Percentiles rank a stretch among this genome's conserved stretches.
Evolutionary conservation across 1,139 yeast genomes (phyloP).

Genomic region (Yamadazyma siamensis): DNA sequence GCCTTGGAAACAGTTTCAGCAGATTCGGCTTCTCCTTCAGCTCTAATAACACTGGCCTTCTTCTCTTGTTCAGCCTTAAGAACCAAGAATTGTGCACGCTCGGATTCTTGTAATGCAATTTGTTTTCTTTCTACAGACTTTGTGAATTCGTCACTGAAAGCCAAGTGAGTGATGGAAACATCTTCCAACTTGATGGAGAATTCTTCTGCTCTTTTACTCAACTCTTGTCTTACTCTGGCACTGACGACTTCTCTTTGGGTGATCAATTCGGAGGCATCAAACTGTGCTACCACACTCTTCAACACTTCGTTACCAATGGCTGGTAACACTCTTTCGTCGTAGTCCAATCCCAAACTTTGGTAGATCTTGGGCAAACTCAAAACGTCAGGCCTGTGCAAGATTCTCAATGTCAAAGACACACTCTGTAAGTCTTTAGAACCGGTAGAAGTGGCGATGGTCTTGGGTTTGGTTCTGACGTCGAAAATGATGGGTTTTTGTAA

Average conservation of each 20-base stretch:
- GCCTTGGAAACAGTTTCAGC: slow-evolving; percentile 96
- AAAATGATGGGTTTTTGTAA: slow-evolving; percentile 83
- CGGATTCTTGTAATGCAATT: slow-evolving; percentile 99
- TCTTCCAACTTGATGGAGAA: slow-evolving; percentile 92
- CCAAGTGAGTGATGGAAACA: slow-evolving; percentile 96
- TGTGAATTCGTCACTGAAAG: slow-evolving; percentile 95
- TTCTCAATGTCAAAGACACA: slow-evolving; percentile 90
- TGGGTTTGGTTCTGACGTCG: slow-evolving; percentile 90
- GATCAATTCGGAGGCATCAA: slow-evolving; percentile 96
- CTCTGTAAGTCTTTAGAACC: slow-evolving; percentile 97
- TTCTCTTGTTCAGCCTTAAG: slow-evolving; percentile 98
- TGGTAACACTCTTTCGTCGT: slow-evolving; percentile 95
- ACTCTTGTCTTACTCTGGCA: slow-evolving; percentile 83
- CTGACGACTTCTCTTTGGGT: slow-evolving; percentile 97
- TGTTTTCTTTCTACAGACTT: slow-evolving; percentile 99
- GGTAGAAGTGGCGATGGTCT: slow-evolving; percentile 90
- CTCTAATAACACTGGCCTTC: slow-evolving; percentile 91
- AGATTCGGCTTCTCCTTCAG: slow-evolving; percentile 99
- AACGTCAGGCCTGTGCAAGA: slow-evolving; percentile 92
- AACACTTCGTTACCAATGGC: slow-evolving; percentile 96
- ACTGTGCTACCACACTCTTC: slow-evolving; percentile 94
- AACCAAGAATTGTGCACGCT: slow-evolving; percentile 89
- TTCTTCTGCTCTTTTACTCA: slow-evolving; percentile 79
- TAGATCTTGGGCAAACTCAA: slow-evolving; percentile 77
- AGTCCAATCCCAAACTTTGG: slow-evolving; percentile 88